Base-by-base conservation (phyloP, 140 eudicot species). In the Senecio squalidus region DNA sequence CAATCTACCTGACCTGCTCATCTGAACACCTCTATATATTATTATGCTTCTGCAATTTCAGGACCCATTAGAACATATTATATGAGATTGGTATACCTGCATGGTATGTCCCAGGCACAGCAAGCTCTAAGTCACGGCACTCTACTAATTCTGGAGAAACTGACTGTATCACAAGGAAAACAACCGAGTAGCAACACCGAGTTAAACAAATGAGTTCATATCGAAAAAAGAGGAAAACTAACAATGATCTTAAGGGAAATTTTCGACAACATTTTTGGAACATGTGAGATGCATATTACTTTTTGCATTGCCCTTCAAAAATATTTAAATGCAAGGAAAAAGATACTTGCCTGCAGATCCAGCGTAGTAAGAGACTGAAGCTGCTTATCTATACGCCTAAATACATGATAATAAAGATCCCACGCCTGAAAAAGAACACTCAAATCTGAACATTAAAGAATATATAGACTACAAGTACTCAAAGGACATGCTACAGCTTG, bases 391-490 rank as follows among this genome's bases (percentile, higher is more conserved):
- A 92, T 88, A 34, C 99, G 81, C 73, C 83, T 84, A 77, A 92
- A 88, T 5, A 92, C 96, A 72, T 84, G 93, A 66, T 92, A 92
- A 77, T 92, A 92, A 20, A 92, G 89, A 84, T 92, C 99, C 99
- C 99, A 92, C 54, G 99, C 99, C 99, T 92, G 73, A 60, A 64
- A 56, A 38, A 36, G 5, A 13, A 60, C n/a, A 66, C n/a, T 79
- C 48, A 27, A 66, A 10, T 56, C 13, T 7, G 41, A 34, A 7
- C 41, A 34, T 1, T 36, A 36, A 36, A 36, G 41, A 36, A 36
- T 36, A 36, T 8, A 36, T 10, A 29, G 28, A 25, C 24, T 33
- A 17, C 25, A 30, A 30, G 24, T 9, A 20, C 54, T 48, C 4
- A 21, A 23, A 24, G 25, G 20, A 18, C 33, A 13, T 50, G 57